phyloP scores from a whole-genome alignment of 257 asterid species.

The Orobanche coerulescens region DNA sequence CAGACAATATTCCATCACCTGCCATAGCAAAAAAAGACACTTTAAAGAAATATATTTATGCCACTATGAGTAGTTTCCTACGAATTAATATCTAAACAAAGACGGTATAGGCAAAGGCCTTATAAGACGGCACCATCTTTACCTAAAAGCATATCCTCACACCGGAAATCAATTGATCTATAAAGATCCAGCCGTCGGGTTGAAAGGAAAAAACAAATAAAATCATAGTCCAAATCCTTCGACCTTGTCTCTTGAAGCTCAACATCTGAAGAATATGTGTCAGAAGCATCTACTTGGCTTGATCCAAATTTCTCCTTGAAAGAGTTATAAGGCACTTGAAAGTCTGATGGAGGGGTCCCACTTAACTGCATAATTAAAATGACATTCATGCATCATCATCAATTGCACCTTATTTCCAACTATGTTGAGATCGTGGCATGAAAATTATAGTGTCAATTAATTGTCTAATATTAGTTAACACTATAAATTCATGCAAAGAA shows the following conservation, averaged over 20 bases:
- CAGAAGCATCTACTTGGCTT: constrained; percentile 28
- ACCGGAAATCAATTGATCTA: constrained; percentile 83
- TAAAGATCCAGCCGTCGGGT: constrained; percentile 76
- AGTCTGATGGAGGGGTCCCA: constrained; percentile 73
- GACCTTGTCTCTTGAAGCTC: constrained; percentile 33
- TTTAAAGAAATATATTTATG: neutral
- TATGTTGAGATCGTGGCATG: too few species aligned
- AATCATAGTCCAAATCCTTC: constrained; percentile 73
- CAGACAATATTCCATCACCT: constrained; percentile 69
- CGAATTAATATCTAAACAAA: constrained; percentile 1
- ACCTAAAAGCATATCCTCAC: constrained; percentile 97
- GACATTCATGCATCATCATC: neutral
- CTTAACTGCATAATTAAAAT: constrained; percentile 47
- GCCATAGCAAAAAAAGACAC: constrained; percentile 24
- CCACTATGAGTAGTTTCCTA: constrained; percentile 5
- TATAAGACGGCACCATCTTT: constrained; percentile 11
- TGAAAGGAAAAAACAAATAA: constrained; percentile 81
- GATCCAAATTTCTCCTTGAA: constrained; percentile 52
- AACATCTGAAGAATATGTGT: constrained; percentile 26
- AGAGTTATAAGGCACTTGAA: constrained; percentile 76
- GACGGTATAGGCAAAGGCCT: neutral
- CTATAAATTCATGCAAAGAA: too few species aligned
- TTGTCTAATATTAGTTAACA: too few species aligned
- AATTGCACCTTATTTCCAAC: too few species aligned
- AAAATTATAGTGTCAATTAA: too few species aligned